phyloP scores from a whole-genome alignment of 2,329 filamentous ascomycete species.

The Scedosporium apiospermum region DNA sequence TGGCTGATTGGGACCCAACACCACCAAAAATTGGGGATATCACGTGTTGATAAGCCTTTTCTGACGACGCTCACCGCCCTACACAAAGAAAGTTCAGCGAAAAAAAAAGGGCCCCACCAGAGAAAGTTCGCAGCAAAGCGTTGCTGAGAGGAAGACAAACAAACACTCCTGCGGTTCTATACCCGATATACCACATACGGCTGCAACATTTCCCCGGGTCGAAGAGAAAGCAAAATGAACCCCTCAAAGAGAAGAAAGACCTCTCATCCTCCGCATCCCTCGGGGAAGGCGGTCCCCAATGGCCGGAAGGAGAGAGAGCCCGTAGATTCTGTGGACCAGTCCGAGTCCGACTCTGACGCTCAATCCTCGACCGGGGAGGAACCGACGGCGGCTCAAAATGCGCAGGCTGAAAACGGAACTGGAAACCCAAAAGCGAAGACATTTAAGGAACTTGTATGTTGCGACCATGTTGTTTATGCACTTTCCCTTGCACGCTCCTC shows the following conservation, averaged over 20 bases:
- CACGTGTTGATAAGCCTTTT: constrained; percentile 8
- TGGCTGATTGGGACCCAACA: background rate
- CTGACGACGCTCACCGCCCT: background rate
- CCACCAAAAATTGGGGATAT: background rate
- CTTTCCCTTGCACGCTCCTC: background rate
- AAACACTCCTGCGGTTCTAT: too few relatives aligned
- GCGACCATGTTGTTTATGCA: too few relatives aligned
- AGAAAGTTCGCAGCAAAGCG: background rate
- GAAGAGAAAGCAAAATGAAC: constrained; percentile 19
- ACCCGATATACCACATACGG: too few relatives aligned
- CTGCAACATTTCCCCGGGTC: too few relatives aligned
- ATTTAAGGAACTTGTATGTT: constrained; percentile 53
- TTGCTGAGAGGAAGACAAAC: constrained; percentile 5
- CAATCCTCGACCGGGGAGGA: background rate
- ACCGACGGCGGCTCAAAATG: background rate
- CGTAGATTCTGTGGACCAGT: background rate
- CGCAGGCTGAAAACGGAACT: constrained; percentile 17
- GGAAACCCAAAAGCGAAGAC: constrained; percentile 37
- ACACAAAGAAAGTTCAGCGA: constrained; percentile 23
- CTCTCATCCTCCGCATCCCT: constrained; percentile 16
- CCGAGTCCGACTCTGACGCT: constrained; percentile 7
- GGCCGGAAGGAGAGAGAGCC: background rate
- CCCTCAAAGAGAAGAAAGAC: constrained; percentile 32
- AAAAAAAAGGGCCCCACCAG: constrained; percentile 20
- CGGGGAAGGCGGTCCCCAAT: constrained; percentile 1